Percentiles rank a stretch among this genome's conserved stretches.
phyloP scores from a whole-genome alignment of 2,329 filamentous ascomycete species.

The Aspergillus neoniger region DNA sequence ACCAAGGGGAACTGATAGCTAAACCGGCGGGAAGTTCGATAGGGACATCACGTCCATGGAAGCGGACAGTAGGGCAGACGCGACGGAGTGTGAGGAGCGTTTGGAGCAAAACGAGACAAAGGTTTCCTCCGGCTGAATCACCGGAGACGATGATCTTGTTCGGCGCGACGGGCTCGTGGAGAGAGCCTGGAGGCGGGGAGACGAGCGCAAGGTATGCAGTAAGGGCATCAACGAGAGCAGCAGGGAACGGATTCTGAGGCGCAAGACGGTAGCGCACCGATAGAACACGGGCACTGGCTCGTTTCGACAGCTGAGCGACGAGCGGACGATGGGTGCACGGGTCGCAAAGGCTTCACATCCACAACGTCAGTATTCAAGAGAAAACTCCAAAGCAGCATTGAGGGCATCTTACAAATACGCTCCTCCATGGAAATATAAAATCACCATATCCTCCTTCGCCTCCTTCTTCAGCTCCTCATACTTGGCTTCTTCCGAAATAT shows the following conservation, averaged over 20 bases:
- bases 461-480: conserved; percentile 45
- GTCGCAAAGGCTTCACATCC: conserved; percentile 43
- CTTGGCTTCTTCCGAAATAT: conserved; percentile 47
- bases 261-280: conserved; percentile 52
- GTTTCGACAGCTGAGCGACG: conserved; percentile 41
- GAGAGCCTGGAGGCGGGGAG: conserved; percentile 45
- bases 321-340: conserved; percentile 45
- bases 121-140: conserved; percentile 50
- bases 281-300: conserved; percentile 43
- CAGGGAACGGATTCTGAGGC: conserved; percentile 51
- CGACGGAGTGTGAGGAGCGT: conserved; percentile 46
- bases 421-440: conserved; percentile 52
- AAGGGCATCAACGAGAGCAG: conserved; percentile 50
- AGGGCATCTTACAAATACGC: conserved; percentile 45
- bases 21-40: conserved; percentile 46
- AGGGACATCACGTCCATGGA: conserved; percentile 43
- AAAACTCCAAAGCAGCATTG: neutral
- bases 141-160: conserved; percentile 50
- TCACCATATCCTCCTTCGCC: conserved; percentile 42
- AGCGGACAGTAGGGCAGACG: conserved; percentile 36
- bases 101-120: conserved; percentile 44
- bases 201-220: conserved; percentile 51
- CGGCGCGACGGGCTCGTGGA: conserved; percentile 46
- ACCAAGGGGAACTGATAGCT: conserved; percentile 44
- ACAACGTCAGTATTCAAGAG: neutral